These are phyloP conservation scores for Aspergillus avenaceus DNA, from an alignment of 495 filamentous ascomycete genomes.

Conservation along the genomic window DNA sequence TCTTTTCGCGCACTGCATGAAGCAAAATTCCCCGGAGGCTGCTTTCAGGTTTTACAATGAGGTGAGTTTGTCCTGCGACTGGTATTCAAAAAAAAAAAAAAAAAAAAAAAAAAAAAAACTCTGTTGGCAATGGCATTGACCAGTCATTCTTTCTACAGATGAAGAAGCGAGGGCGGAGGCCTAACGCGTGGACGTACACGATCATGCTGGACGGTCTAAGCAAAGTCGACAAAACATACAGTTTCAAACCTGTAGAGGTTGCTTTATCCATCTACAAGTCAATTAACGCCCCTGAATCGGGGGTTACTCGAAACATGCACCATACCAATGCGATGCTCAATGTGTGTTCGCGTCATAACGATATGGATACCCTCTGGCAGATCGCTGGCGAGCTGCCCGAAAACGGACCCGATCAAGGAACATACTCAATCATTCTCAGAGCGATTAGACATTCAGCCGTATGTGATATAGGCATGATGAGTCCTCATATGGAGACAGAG, in stretches of 20 bases:
- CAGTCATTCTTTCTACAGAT: constrained; percentile 52
- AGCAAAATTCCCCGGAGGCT: constrained; percentile 48
- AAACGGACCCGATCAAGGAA: constrained; percentile 60
- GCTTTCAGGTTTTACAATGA: constrained; percentile 84
- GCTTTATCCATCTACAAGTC: constrained; percentile 69
- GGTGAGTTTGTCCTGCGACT: constrained; percentile 33
- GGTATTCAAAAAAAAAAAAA: too few relatives aligned
- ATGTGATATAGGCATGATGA: constrained; percentile 19
- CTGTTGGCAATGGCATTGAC: constrained; percentile 6
- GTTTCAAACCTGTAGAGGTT: constrained; percentile 46
- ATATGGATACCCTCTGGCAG: constrained; percentile 72
- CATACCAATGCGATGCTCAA: constrained; percentile 85
- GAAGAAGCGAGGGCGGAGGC: constrained; percentile 81
- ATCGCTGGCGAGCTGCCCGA: constrained; percentile 63
- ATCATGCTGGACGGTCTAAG: constrained; percentile 75
- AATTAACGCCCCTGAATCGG: constrained; percentile 54
- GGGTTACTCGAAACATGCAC: constrained; percentile 62
- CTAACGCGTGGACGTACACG: constrained; percentile 74
- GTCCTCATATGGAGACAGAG: constrained; percentile 30
- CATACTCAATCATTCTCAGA: constrained; percentile 78
- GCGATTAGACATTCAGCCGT: constrained; percentile 49
- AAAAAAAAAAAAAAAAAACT: too few relatives aligned
- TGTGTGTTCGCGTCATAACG: constrained; percentile 63
- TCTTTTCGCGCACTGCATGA: constrained; percentile 67
- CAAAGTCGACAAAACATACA: constrained; percentile 37